Evolutionary conservation across 1,139 yeast genomes (phyloP).

Genomic region (Candida albicans): DNA sequence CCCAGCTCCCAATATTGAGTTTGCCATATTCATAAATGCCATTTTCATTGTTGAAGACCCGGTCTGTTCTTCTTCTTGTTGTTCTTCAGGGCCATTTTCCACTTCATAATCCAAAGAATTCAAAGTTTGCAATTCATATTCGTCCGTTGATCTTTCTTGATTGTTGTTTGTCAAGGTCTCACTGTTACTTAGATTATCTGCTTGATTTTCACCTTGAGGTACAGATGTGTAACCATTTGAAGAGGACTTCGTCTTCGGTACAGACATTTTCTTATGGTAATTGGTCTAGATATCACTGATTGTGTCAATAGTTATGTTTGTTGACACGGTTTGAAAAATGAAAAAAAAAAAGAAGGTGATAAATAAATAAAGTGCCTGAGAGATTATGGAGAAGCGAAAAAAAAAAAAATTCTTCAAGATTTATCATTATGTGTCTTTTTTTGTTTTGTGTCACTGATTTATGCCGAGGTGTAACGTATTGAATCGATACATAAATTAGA

Average conservation of each 20-base stretch:
- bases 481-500: no score
- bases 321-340: no score
- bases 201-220: conserved; percentile 1
- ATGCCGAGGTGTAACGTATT: no score
- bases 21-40: conserved; percentile 98
- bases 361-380: no score
- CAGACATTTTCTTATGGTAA: background rate
- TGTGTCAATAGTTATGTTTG: no score
- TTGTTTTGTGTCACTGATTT: no score
- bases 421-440: no score
- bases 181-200: background rate
- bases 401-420: no score
- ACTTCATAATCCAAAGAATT: conserved; percentile 23
- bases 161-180: background rate
- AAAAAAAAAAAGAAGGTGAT: no score
- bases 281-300: background rate
- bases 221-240: conserved; percentile 4
- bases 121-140: conserved; percentile 28
- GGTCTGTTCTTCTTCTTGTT: conserved; percentile 13
- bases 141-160: conserved; percentile 13
- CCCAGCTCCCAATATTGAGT: conserved; percentile 91
- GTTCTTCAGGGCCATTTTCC: conserved; percentile 13
- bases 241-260: background rate
- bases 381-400: no score
- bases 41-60: conserved; percentile 60